phyloP scores from a whole-genome alignment of 2,329 filamentous ascomycete species.

The Colletotrichum echinochloae region DNA sequence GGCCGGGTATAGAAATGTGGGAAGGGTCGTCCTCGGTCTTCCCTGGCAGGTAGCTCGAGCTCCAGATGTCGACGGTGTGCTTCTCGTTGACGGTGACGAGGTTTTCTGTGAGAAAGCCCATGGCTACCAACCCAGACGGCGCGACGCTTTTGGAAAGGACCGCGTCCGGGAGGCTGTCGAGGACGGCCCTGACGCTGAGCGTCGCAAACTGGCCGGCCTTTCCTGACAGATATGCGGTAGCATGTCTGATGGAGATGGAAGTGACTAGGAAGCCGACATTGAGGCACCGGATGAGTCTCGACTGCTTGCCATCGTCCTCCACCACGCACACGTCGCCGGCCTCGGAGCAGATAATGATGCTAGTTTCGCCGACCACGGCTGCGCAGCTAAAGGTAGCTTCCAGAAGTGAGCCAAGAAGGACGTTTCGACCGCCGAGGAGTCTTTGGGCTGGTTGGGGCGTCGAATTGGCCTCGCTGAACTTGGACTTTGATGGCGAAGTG shows the following conservation, averaged over 20 bases:
- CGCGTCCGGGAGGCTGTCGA: slow-evolving; percentile 56
- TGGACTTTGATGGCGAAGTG: slow-evolving; percentile 73
- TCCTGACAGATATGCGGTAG: slow-evolving; percentile 75
- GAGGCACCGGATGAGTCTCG: slow-evolving; percentile 76
- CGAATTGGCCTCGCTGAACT: slow-evolving; percentile 53
- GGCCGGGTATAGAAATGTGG: slow-evolving; percentile 70
- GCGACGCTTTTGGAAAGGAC: slow-evolving; percentile 54
- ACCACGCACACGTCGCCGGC: slow-evolving; percentile 90
- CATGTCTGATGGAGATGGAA: slow-evolving; percentile 72
- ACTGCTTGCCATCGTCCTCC: slow-evolving; percentile 79
- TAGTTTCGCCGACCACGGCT: slow-evolving; percentile 76
- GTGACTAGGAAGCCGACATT: slow-evolving; percentile 75
- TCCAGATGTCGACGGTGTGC: slow-evolving; percentile 79
- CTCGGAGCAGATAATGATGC: slow-evolving; percentile 87
- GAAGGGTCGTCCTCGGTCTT: slow-evolving; percentile 52
- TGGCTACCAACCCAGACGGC: slow-evolving; percentile 67
- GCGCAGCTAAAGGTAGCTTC: slow-evolving; percentile 89
- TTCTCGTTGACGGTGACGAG: slow-evolving; percentile 81
- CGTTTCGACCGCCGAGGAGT: slow-evolving; percentile 88
- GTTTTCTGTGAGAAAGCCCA: slow-evolving; percentile 75
- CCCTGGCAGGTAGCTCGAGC: slow-evolving; percentile 58
- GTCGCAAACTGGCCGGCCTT: slow-evolving; percentile 70
- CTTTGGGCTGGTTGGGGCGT: slow-evolving; percentile 60
- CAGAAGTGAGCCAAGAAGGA: slow-evolving; percentile 82
- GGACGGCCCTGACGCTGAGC: slow-evolving; percentile 62